phyloP scores from a whole-genome alignment of 2,329 filamentous ascomycete genomes.

The Corniculantispora saksenae region DNA sequence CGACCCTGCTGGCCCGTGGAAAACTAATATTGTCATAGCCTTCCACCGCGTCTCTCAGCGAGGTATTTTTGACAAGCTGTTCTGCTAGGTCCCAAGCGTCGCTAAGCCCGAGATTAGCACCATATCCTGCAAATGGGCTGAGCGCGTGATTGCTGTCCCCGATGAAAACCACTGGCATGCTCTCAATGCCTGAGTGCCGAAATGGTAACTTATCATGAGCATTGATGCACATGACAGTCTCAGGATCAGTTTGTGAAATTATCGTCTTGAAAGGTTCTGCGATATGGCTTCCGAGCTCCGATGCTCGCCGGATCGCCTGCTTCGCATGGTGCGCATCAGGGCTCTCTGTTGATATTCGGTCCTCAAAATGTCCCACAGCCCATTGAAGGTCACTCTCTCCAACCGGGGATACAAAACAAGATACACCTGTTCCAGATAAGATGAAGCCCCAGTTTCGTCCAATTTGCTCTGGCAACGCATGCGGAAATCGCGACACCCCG shows the following conservation, averaged over 20 bases:
- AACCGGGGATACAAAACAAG: slow-evolving; percentile 47
- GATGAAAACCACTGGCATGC: slow-evolving; percentile 43
- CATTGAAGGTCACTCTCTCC: slow-evolving; percentile 44
- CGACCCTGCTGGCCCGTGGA: slow-evolving; percentile 33
- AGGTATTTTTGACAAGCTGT: slow-evolving; percentile 33
- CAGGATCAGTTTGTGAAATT: slow-evolving; percentile 39
- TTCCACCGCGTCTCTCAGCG: slow-evolving; percentile 30
- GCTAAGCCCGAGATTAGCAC: slow-evolving; percentile 48
- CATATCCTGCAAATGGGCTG: slow-evolving; percentile 50
- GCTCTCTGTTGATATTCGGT: slow-evolving; percentile 20
- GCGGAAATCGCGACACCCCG: slow-evolving; percentile 40
- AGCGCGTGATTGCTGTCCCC: slow-evolving; percentile 54
- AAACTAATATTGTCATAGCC: slow-evolving; percentile 39
- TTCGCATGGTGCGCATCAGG: slow-evolving; percentile 26
- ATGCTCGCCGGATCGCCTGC: slow-evolving; percentile 33
- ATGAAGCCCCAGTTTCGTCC: slow-evolving; percentile 43
- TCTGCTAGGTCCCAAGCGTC: slow-evolving; percentile 50
- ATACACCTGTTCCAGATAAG: slow-evolving; percentile 39
- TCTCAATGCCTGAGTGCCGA: slow-evolving; percentile 31
- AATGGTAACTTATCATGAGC: slow-evolving; percentile 48
- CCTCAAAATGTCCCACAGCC: slow-evolving; percentile 40
- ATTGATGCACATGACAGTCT: slow-evolving; percentile 40
- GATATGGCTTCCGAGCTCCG: slow-evolving; percentile 36
- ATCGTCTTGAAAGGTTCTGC: slow-evolving; percentile 42
- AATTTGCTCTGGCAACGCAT: slow-evolving; percentile 33